phyloP scores from a whole-genome alignment of 768 basidiomycete species.

The Tylopilus subfusipes region DNA sequence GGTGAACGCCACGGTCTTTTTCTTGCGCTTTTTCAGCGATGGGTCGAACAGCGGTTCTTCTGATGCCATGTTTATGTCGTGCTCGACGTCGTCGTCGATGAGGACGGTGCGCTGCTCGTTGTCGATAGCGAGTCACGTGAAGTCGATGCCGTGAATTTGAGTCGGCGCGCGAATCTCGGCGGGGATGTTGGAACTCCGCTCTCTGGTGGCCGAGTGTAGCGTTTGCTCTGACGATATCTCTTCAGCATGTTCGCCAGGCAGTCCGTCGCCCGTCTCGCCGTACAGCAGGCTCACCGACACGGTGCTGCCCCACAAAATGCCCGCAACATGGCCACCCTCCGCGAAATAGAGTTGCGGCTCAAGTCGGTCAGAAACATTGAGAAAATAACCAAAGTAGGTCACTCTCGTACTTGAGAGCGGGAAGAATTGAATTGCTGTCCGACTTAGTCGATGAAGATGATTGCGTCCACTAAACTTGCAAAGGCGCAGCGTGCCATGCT shows the following conservation, averaged over 20 bases:
- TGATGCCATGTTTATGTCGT: conserved; percentile 43
- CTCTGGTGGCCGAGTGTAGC: conserved; percentile 28
- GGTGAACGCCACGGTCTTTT: conserved; percentile 80
- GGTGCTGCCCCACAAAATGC: conserved; percentile 45
- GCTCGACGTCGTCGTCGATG: conserved; percentile 21
- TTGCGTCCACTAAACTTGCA: conserved; percentile 94
- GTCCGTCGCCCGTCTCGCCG: conserved; percentile 42
- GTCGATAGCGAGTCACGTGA: conserved; percentile 8
- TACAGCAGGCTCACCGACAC: conserved; percentile 37
- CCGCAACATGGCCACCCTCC: conserved; percentile 94
- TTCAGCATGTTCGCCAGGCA: conserved; percentile 48
- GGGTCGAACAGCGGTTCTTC: conserved; percentile 82
- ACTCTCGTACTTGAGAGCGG: neutral
- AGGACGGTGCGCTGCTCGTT: conserved; percentile 6
- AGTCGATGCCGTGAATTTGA: conserved; percentile 26
- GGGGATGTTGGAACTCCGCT: conserved; percentile 23
- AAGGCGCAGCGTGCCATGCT: conserved; percentile 95
- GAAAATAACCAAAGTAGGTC: conserved; percentile 95
- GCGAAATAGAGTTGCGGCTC: conserved; percentile 93
- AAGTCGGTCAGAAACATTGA: conserved; percentile 98
- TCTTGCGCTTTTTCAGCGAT: conserved; percentile 83
- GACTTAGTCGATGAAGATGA: conserved; percentile 94
- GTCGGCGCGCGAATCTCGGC: conserved; percentile 25
- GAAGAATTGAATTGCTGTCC: conserved; percentile 2
- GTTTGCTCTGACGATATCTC: neutral